phyloP scores from a whole-genome alignment of 805 yeast species.

The Wickerhamiella vanderwaltii region DNA sequence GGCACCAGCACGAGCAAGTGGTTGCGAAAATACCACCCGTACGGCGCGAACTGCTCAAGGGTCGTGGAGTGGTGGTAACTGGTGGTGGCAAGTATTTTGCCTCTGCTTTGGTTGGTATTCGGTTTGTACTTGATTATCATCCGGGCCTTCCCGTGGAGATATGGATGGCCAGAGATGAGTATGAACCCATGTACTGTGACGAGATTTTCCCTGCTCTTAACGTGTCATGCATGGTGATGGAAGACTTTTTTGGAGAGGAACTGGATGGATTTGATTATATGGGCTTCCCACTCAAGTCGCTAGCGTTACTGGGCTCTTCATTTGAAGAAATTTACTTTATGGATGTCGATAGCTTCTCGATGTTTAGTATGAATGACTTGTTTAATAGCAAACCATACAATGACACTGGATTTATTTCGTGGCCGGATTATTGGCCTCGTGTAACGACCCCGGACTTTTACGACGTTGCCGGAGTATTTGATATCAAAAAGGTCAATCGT shows the following conservation, averaged over 20 bases:
- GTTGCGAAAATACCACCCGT: conserved; percentile 2
- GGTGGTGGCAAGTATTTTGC: conserved; percentile 76
- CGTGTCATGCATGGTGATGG: conserved; percentile 58
- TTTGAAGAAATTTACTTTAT: conserved; percentile 60
- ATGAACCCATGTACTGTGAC: conserved; percentile 59
- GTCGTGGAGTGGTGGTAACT: conserved; percentile 52
- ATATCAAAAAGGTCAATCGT: conserved; percentile 25
- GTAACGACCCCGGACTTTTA: conserved; percentile 66
- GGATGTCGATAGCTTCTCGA: conserved; percentile 69
- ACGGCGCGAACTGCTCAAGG: conserved; percentile 14
- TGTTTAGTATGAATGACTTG: conserved; percentile 47
- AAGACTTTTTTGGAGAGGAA: conserved; percentile 46
- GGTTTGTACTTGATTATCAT: conserved; percentile 52
- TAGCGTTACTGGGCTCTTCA: conserved; percentile 59
- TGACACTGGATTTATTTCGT: conserved; percentile 41
- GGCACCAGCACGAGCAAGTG: conserved; percentile 5
- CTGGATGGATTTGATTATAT: conserved; percentile 38
- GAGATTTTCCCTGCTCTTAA: conserved; percentile 48
- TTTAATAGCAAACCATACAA: conserved; percentile 47
- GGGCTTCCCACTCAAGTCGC: conserved; percentile 57
- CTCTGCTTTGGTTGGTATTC: conserved; percentile 52
- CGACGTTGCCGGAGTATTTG: conserved; percentile 45
- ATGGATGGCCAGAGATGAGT: conserved; percentile 61
- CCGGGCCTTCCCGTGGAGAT: conserved; percentile 67
- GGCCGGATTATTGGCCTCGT: conserved; percentile 89